Evolutionary conservation across 1,284 basidiomycete species (phyloP).

Genomic region (Marasmius fiardii): DNA sequence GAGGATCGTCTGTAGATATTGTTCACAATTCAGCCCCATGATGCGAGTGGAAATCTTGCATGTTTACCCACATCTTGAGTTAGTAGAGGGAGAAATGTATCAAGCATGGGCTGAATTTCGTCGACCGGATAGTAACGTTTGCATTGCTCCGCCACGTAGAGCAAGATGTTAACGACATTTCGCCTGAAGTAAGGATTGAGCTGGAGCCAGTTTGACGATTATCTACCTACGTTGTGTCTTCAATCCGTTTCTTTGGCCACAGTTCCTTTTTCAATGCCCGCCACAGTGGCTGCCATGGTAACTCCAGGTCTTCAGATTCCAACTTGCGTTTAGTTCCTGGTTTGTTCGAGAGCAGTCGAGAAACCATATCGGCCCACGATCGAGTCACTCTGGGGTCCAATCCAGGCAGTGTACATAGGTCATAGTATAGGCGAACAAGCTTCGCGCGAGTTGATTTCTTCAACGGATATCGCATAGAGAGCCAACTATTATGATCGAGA

Average conservation of each 20-base stretch:
- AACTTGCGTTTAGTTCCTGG: conserved; percentile 60
- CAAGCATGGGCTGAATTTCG: conserved; percentile 73
- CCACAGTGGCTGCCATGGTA: conserved; percentile 78
- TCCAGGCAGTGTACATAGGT: conserved; percentile 72
- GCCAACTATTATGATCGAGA: conserved; percentile 55
- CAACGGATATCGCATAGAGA: conserved; percentile 81
- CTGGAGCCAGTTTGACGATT: neutral
- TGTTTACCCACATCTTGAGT: conserved; percentile 56
- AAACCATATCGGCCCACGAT: conserved; percentile 71
- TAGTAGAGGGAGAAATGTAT: conserved; percentile 64
- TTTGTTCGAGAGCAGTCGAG: conserved; percentile 66
- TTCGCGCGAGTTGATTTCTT: conserved; percentile 70
- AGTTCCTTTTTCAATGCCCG: conserved; percentile 67
- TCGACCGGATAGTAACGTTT: conserved; percentile 66
- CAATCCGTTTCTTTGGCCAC: conserved; percentile 64
- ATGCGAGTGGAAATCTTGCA: neutral
- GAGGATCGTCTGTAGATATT: conserved; percentile 47
- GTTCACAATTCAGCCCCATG: neutral
- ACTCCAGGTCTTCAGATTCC: conserved; percentile 64
- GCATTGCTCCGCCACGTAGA: conserved; percentile 70
- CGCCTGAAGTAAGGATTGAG: conserved; percentile 36
- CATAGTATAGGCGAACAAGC: conserved; percentile 80
- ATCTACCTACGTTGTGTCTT: conserved; percentile 45
- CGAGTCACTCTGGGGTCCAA: conserved; percentile 70
- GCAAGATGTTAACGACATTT: conserved; percentile 64